Evolutionary conservation across 306 rosid species (phyloP), one percentile per base, ranked within the genome.

Genomic region (Inga laurina): DNA sequence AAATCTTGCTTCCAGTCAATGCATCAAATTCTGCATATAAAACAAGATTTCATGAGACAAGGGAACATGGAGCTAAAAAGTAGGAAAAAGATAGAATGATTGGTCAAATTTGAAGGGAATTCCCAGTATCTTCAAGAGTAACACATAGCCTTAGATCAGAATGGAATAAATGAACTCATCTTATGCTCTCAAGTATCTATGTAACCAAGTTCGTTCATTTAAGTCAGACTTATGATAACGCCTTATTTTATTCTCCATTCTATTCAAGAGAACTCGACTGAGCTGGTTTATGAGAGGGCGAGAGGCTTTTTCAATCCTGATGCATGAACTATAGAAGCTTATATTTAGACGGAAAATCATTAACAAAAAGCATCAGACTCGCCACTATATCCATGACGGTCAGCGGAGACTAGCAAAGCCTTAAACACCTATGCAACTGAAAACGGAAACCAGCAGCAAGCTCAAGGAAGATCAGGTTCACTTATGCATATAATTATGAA

Each of bases 1-100:
- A 89, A 78, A 92, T 90, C 91, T 92, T 96, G 94, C 93, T 84
- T 83, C 99, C 99, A 32, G 99, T 93, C 79, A 94, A 84, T 48
- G 98, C 98, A 88, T 96, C 99, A 81, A 92, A 91, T 83, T 96
- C 99, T 96, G 89, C 66, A 61, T 27, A 22, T 82, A 79, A 77
- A 52, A 52, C 59, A 18, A 52, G 18, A 52, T 52, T 14, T 10
- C n/a, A 16, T 52, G 59, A 16, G 59, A 52, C 59, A 16, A 5
- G 21, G 59, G n/a, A 52, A 52, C 59, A 52, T 14, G 54, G 54
- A 48, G 4, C 54, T 48, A 48, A 48, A 48, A 48, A 14, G 19
- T 13, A 14, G 54, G 54, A 48, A 48, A 48, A 12, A 48, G 18
- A 14, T 48, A 48, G 54, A 48, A 48, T 13, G 19, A 13, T 48